Conservation (phyloP, 164 flowering plant genomes). For the Cinnamomum chago region DNA sequence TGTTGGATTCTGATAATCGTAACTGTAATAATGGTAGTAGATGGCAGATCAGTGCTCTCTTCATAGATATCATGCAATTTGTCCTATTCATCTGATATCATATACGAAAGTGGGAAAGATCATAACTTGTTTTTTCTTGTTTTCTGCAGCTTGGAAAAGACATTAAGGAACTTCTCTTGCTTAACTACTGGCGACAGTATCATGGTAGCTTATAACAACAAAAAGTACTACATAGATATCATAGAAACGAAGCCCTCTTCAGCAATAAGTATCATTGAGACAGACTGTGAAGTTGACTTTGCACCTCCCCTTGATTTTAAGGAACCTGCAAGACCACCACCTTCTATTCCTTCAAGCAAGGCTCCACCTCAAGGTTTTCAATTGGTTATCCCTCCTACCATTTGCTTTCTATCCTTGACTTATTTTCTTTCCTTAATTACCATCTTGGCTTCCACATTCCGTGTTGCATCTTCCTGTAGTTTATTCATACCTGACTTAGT, state of each 20-base stretch:
- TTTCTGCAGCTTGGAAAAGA: slow-evolving; percentile 82
- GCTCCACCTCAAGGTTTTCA: slow-evolving; percentile 52
- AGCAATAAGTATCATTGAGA: slow-evolving; percentile 87
- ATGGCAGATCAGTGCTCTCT: no score
- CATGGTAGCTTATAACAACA: slow-evolving; percentile 90
- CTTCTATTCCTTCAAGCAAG: slow-evolving; percentile 40
- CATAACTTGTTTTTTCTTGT: neutral
- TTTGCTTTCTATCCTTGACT: neutral
- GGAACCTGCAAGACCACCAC: slow-evolving; percentile 69
- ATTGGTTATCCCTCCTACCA: neutral
- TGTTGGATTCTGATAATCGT: no score
- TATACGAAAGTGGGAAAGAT: neutral
- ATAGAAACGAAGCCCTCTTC: slow-evolving; percentile 82
- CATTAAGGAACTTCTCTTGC: slow-evolving; percentile 90
- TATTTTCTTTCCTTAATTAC: neutral
- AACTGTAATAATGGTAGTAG: no score
- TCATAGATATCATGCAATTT: neutral
- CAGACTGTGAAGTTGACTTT: slow-evolving; percentile 98
- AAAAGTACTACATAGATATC: slow-evolving; percentile 86
- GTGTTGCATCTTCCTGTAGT: neutral
- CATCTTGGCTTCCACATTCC: neutral
- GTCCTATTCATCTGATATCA: neutral
- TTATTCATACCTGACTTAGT: no score
- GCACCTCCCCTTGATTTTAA: slow-evolving; percentile 96
- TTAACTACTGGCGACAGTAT: slow-evolving; percentile 90